Percentiles rank a stretch among this genome's conserved stretches.
Evolutionary conservation across 106 monocot species (phyloP).

Genomic region (Dioscorea alata): DNA sequence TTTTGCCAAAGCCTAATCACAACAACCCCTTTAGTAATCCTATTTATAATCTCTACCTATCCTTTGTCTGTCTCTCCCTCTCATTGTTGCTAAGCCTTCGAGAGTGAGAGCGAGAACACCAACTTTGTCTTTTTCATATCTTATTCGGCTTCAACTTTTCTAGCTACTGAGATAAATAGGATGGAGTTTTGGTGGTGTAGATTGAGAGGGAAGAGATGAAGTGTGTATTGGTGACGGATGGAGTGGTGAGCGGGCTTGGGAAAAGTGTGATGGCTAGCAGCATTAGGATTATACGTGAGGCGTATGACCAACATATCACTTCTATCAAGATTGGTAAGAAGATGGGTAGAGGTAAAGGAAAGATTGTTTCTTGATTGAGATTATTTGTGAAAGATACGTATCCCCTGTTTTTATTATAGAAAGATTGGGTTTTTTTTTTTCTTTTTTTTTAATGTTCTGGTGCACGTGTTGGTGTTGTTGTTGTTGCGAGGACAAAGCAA

Average conservation of each 20-base stretch:
- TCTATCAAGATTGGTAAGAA: slow-evolving; percentile 70
- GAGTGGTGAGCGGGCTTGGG: slow-evolving; percentile 66
- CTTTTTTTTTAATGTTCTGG: not conserved
- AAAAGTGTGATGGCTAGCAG: slow-evolving; percentile 81
- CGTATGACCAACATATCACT: slow-evolving; percentile 61
- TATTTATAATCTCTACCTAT: no score
- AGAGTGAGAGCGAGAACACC: no score
- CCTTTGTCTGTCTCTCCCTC: no score
- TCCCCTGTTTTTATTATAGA: not conserved
- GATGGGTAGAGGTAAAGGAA: not conserved
- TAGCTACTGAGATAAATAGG: not conserved
- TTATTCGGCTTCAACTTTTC: no score
- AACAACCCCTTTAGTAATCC: no score
- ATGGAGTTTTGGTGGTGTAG: not conserved
- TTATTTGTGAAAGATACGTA: not conserved
- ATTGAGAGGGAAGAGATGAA: slow-evolving; percentile 40
- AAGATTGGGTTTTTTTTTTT: not conserved
- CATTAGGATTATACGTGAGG: slow-evolving; percentile 60
- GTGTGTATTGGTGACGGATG: slow-evolving; percentile 70
- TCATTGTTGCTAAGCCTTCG: no score
- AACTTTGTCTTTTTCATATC: no score
- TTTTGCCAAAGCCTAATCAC: no score
- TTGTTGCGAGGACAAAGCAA: no score
- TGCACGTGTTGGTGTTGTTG: no score
- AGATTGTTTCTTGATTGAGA: not conserved